A percentile compares a stretch with the other conserved stretches of the same genome.
Conservation (phyloP, 768 basidiomycete genomes). For the Tricholoma matsutake region DNA sequence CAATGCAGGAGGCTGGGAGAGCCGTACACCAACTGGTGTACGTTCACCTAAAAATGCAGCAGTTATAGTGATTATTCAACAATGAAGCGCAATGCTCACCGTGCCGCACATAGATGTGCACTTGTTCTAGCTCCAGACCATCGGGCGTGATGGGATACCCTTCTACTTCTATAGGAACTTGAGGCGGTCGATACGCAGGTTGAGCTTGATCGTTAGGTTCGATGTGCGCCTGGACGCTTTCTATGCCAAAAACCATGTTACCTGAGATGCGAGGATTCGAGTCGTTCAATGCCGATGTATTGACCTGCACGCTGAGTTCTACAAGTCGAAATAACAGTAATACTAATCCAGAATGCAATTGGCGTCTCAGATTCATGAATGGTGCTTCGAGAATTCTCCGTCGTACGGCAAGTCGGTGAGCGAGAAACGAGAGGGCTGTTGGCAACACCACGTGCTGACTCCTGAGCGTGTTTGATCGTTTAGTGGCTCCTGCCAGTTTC, state of each 20-base stretch:
- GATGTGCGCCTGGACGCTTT: neutral
- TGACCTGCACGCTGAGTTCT: neutral
- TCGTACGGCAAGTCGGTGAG: too few relatives aligned
- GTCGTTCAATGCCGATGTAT: neutral
- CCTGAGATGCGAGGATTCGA: neutral
- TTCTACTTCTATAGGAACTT: slow-evolving; percentile 54
- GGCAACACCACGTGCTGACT: too few relatives aligned
- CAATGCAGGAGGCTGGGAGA: slow-evolving; percentile 57
- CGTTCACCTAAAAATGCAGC: slow-evolving; percentile 58
- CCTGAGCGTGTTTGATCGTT: too few relatives aligned
- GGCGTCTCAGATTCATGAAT: neutral
- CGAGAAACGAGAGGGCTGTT: too few relatives aligned
- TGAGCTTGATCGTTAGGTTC: neutral
- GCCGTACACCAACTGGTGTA: slow-evolving; percentile 68
- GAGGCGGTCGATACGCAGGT: slow-evolving; percentile 26
- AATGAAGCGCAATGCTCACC: slow-evolving; percentile 38
- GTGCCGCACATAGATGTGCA: slow-evolving; percentile 73
- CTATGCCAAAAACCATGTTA: neutral
- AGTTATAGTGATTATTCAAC: neutral
- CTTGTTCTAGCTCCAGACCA: slow-evolving; percentile 60
- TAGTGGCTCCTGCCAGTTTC: too few relatives aligned
- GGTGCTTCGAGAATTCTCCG: too few relatives aligned
- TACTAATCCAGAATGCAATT: neutral
- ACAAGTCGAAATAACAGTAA: neutral
- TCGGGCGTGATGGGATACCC: slow-evolving; percentile 57